A percentile compares a stretch with the other conserved stretches of the same genome.
These are phyloP conservation scores for Panicum virgatum DNA, from an alignment of 202 grass and related monocot genomes.

Conservation along the genomic window DNA sequence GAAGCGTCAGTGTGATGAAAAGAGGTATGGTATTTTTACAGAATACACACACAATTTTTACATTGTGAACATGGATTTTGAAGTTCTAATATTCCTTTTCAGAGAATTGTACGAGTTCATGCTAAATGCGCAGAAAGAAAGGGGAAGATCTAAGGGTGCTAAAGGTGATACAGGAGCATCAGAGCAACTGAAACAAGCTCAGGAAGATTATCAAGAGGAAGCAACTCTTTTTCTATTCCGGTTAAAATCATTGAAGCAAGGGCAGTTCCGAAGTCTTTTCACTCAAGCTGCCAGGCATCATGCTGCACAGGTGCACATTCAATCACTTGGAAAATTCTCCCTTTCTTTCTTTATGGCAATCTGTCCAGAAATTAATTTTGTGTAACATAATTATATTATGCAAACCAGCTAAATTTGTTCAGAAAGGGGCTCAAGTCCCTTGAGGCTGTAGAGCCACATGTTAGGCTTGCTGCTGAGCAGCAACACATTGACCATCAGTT, in stretches of 20 bases:
- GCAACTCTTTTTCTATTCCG: slow-evolving; percentile 91
- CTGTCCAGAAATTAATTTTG: slow-evolving; percentile 19
- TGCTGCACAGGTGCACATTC: slow-evolving; percentile 79
- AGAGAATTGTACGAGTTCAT: slow-evolving; percentile 91
- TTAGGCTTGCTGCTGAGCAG: slow-evolving; percentile 77
- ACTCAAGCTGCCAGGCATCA: slow-evolving; percentile 96
- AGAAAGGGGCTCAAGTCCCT: slow-evolving; percentile 82
- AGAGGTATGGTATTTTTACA: slow-evolving; percentile 59
- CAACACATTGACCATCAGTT: slow-evolving; percentile 98
- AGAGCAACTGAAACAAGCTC: slow-evolving; percentile 85
- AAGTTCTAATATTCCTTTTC: slow-evolving; percentile 38
- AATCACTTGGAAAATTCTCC: not conserved
- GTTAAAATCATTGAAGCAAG: slow-evolving; percentile 95
- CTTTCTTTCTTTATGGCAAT: slow-evolving; percentile 1
- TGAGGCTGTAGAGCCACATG: slow-evolving; percentile 88
- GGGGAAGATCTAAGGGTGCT: slow-evolving; percentile 60
- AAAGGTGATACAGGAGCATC: slow-evolving; percentile 64
- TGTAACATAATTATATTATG: slow-evolving; percentile 30
- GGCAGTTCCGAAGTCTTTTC: slow-evolving; percentile 95
- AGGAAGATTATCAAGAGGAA: slow-evolving; percentile 92
- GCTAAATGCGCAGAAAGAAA: slow-evolving; percentile 70
- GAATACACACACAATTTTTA: slow-evolving; percentile 14
- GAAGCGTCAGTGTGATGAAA: slow-evolving; percentile 96
- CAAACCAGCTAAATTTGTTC: slow-evolving; percentile 83
- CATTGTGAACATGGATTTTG: slow-evolving; percentile 20